Conservation (phyloP, 768 basidiomycete species). For the Cantharellus cinnabarinus region DNA sequence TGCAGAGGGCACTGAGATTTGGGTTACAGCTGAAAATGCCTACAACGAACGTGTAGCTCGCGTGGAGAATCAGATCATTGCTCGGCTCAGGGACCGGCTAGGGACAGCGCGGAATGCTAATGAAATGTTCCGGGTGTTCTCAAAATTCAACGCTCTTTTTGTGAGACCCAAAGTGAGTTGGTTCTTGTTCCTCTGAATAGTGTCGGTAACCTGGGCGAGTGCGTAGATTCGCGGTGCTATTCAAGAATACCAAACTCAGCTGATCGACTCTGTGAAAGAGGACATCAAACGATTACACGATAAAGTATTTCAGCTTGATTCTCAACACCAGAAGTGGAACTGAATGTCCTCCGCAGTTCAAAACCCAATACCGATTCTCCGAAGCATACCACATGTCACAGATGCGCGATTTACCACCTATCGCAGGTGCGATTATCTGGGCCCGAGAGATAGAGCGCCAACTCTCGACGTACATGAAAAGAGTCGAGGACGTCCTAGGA, state of each 20-base stretch:
- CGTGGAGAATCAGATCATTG: slow-evolving; percentile 97
- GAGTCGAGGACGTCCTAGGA: slow-evolving; percentile 88
- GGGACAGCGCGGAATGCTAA: slow-evolving; percentile 94
- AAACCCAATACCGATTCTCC: slow-evolving; percentile 85
- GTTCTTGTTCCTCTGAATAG: not conserved
- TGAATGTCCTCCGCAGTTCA: slow-evolving; percentile 36
- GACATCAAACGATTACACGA: slow-evolving; percentile 91
- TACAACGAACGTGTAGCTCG: slow-evolving; percentile 95
- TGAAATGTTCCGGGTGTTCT: slow-evolving; percentile 99
- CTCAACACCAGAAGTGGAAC: not conserved
- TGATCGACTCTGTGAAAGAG: slow-evolving; percentile 97
- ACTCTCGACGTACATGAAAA: slow-evolving; percentile 91
- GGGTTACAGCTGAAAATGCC: slow-evolving; percentile 91
- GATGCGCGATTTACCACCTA: slow-evolving; percentile 96
- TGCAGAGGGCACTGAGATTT: slow-evolving; percentile 88
- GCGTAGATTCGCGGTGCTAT: slow-evolving; percentile 89
- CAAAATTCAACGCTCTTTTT: slow-evolving; percentile 93
- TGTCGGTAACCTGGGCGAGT: not conserved
- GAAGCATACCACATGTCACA: slow-evolving; percentile 97
- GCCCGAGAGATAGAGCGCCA: slow-evolving; percentile 97
- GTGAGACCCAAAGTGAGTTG: slow-evolving; percentile 72
- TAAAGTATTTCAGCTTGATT: slow-evolving; percentile 31
- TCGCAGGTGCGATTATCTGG: slow-evolving; percentile 96
- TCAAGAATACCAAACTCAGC: slow-evolving; percentile 95
- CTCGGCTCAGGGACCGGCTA: slow-evolving; percentile 70